These are phyloP conservation scores for Rugonectria rugulosa DNA, from an alignment of 2,329 filamentous ascomycete species.

Conservation along the genomic window DNA sequence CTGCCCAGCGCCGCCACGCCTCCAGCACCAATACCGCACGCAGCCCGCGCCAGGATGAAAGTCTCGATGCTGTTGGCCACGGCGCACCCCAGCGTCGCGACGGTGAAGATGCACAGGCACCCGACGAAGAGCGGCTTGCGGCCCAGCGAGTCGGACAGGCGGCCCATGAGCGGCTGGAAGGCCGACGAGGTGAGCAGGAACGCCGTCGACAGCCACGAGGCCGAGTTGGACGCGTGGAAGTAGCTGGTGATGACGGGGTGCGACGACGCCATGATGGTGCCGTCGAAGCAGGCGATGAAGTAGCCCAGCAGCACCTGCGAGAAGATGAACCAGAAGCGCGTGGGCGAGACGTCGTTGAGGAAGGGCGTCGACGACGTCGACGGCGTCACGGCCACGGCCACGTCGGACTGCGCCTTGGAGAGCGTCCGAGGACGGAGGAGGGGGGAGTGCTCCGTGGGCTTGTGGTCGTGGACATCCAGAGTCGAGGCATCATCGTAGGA, in stretches of 20 bases:
- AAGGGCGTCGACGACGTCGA: constrained; percentile 38
- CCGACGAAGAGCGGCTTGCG: constrained; percentile 71
- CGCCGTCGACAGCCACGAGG: constrained; percentile 83
- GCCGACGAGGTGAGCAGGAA: constrained; percentile 80
- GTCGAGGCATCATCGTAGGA: constrained; percentile 18
- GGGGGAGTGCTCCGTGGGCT: constrained; percentile 36
- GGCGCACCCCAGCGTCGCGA: constrained; percentile 74
- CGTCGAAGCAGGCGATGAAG: constrained; percentile 73
- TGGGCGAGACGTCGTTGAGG: constrained; percentile 55
- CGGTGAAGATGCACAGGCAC: constrained; percentile 67
- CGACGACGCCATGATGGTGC: constrained; percentile 81
- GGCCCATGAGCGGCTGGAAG: constrained; percentile 77
- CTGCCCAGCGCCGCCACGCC: constrained; percentile 73
- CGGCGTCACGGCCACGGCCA: constrained; percentile 17
- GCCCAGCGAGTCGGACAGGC: constrained; percentile 77
- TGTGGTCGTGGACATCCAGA: constrained; percentile 10
- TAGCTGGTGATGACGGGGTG: constrained; percentile 85
- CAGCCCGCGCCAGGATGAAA: constrained; percentile 74
- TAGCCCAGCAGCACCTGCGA: constrained; percentile 63
- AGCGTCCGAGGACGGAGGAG: constrained; percentile 32
- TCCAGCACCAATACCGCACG: constrained; percentile 77
- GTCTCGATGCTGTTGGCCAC: constrained; percentile 71
- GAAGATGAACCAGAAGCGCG: constrained; percentile 71
- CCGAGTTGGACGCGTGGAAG: constrained; percentile 78
- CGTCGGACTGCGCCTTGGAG: constrained; percentile 26